Evolutionary conservation across 2,329 filamentous ascomycete genomes (phyloP), one percentile per base, ranked within the genome.

Genomic region (Aulographum hederae): DNA sequence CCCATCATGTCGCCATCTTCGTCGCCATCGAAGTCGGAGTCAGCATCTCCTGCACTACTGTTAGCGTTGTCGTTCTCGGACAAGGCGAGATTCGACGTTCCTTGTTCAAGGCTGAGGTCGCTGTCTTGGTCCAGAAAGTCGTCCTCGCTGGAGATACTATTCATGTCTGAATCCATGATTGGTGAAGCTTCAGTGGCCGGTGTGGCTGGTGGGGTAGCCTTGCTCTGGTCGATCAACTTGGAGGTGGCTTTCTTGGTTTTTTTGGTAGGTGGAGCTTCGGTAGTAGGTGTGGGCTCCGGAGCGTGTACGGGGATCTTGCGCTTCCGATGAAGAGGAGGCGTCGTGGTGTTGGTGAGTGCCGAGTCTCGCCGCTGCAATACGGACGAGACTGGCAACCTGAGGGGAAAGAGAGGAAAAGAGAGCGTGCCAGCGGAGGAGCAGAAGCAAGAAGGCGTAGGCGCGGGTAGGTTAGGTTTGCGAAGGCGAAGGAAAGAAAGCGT

Each of bases 91-190:
- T 13, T 10, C 13, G 10, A 10, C 50, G 41, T 42, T 57, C 56
- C 59, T 20, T 51, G 57, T 34, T 50, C 58, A 32, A 62, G 47
- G 35, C 52, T 54, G 33, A 47, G 74, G 44, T 84, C 80, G 33
- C 81, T 84, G 43, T 78, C 27, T 8, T 28, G 8, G 12, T 28
- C 27, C 27, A 13, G 84, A 37, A 78, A 73, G 45, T 84, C 78
- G 39, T 78, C 68, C 52, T 77, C 66, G 37, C 78, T 92, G 26
- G 80, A 86, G 48, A 74, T 73, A 44, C 79, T 91, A 68, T 89
- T 78, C 54, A 85, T 84, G 45, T 95, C 86, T 6, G 85, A 94
- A 59, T 93, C 84, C 85, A 94, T 94, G 40, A 62, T 69, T 52
- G 50, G 57, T 21, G 58, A 62, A 39, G 38, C 53, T 43, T 43